A percentile compares a stretch with the other conserved stretches of the same genome.
These are phyloP conservation scores for Penicillium thymicola DNA, from an alignment of 2,329 filamentous ascomycete genomes.

Conservation along the genomic window DNA sequence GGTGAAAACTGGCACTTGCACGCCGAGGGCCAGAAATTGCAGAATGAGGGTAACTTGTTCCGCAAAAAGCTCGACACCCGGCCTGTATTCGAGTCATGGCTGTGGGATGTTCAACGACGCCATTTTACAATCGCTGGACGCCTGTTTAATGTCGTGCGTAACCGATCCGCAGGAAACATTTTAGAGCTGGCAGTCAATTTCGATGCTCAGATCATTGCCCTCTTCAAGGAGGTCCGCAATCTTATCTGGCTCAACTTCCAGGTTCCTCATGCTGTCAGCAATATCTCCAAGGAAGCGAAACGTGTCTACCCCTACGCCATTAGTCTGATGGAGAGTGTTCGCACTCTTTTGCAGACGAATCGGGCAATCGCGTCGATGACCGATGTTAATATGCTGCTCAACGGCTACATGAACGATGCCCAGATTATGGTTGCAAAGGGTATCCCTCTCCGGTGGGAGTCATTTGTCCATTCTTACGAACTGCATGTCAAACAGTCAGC, in stretches of 20 bases:
- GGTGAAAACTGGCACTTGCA: conserved; percentile 93
- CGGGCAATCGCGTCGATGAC: conserved; percentile 81
- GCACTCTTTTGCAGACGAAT: conserved; percentile 84
- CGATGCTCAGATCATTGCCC: conserved; percentile 89
- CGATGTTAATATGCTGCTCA: conserved; percentile 80
- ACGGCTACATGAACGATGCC: conserved; percentile 88
- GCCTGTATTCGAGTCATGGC: conserved; percentile 93
- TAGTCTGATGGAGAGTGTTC: conserved; percentile 97
- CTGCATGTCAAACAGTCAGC: conserved; percentile 70
- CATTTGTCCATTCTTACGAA: conserved; percentile 95
- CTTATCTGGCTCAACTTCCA: conserved; percentile 92
- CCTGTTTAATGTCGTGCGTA: conserved; percentile 83
- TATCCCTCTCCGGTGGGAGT: conserved; percentile 90
- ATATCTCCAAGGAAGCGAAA: conserved; percentile 97
- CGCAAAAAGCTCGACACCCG: conserved; percentile 92
- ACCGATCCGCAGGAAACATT: conserved; percentile 84
- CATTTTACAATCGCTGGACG: conserved; percentile 90
- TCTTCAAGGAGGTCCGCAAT: conserved; percentile 98
- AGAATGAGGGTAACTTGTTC: conserved; percentile 88
- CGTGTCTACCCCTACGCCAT: conserved; percentile 97
- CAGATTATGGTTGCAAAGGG: conserved; percentile 81
- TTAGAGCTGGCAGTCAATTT: conserved; percentile 94
- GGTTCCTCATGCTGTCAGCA: conserved; percentile 90
- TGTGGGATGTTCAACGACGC: conserved; percentile 81
- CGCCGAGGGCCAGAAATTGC: conserved; percentile 88